A percentile compares a stretch with the other conserved stretches of the same genome.
These are phyloP conservation scores for Pterothamnion heteromorphum DNA, from an alignment of 31 red algal species.

Conservation along the genomic window DNA sequence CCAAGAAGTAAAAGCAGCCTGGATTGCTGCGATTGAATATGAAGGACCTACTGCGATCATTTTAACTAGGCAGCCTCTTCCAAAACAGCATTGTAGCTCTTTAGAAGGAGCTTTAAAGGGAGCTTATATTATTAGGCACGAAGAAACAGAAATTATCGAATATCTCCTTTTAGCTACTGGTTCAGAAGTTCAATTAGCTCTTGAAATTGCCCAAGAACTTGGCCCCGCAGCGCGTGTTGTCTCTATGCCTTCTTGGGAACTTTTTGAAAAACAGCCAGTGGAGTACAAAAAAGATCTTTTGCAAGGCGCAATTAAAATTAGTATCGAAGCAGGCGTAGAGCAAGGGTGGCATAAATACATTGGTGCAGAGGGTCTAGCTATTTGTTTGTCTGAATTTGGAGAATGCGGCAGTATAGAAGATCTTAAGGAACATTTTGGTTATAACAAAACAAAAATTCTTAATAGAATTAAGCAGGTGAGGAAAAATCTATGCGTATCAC, in stretches of 20 bases:
- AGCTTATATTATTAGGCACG: conserved; percentile 69
- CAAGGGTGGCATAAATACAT: conserved; percentile 81
- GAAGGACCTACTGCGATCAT: conserved; percentile 68
- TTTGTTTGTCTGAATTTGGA: too few relatives aligned
- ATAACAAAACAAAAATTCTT: too few relatives aligned
- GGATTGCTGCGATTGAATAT: conserved; percentile 52
- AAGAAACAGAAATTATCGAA: conserved; percentile 54
- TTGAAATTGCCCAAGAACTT: conserved; percentile 68
- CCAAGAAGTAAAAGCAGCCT: conserved; percentile 77
- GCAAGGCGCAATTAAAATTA: conserved; percentile 63
- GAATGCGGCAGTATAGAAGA: too few relatives aligned
- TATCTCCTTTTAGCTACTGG: conserved; percentile 87
- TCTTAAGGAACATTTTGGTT: too few relatives aligned
- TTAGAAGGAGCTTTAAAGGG: conserved; percentile 77
- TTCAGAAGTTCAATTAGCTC: conserved; percentile 74
- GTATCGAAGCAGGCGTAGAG: conserved; percentile 69
- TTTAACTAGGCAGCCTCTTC: conserved; percentile 78
- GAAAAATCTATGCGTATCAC: too few relatives aligned
- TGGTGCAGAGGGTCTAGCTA: neutral
- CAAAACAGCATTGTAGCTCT: conserved; percentile 50
- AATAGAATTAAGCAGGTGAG: too few relatives aligned
- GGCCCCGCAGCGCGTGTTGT: conserved; percentile 85
- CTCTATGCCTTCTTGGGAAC: conserved; percentile 83
- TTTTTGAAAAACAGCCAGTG: conserved; percentile 77
- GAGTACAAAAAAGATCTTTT: conserved; percentile 83